A percentile compares a stretch with the other conserved stretches of the same genome.
Evolutionary conservation across 257 asterid species (phyloP).

Genomic region (Solanum dulcamara): DNA sequence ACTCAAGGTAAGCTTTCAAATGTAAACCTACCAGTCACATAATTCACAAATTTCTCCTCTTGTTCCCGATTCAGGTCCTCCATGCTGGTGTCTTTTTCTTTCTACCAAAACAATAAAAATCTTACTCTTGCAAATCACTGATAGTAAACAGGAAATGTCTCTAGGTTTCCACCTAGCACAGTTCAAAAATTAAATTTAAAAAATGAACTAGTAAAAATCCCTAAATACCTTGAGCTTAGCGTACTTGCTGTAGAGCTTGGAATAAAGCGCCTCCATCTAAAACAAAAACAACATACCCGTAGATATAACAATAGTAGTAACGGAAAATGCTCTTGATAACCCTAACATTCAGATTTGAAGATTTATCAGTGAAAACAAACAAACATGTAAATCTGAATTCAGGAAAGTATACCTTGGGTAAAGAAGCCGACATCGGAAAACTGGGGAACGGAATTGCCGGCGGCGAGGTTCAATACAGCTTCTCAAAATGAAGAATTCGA

Average conservation of each 20-base stretch:
- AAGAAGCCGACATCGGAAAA: not conserved
- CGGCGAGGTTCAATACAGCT: not conserved
- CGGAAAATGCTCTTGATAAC: not conserved
- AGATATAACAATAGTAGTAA: not conserved
- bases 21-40: conserved; percentile 35
- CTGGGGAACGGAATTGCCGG: not conserved
- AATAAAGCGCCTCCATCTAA: conserved; percentile 63
- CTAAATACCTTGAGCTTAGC: conserved; percentile 43
- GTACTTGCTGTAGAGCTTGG: conserved; percentile 58
- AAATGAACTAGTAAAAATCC: not conserved
- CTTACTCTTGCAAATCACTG: not conserved
- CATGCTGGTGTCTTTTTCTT: conserved; percentile 40
- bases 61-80: conserved; percentile 60
- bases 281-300: not conserved
- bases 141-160: not conserved
- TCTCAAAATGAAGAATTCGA: not conserved
- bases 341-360: not conserved
- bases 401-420: not conserved
- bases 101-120: conserved; percentile 21
- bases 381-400: not conserved
- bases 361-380: not conserved
- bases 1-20: not conserved
- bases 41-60: conserved; percentile 57
- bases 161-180: not conserved
- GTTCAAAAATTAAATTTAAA: not conserved